Percentiles rank a stretch among this genome's conserved stretches.
These are phyloP conservation scores for Yueomyces sinensis DNA, from an alignment of 805 yeast genomes.

Conservation along the genomic window DNA sequence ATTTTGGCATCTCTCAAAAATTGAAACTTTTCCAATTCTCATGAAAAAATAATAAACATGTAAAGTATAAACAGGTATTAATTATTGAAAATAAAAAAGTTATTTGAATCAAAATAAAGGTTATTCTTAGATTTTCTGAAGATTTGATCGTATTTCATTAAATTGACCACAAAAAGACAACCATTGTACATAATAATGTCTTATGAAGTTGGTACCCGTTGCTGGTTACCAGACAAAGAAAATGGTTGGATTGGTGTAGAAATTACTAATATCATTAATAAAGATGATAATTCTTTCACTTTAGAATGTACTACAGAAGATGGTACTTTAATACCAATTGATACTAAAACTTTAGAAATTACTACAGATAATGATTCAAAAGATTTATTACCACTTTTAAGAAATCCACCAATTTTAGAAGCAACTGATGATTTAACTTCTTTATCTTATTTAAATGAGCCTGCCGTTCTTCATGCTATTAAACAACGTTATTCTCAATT, in stretches of 20 bases:
- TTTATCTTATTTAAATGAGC: slow-evolving; percentile 85
- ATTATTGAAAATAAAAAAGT: background rate
- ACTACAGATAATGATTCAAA: slow-evolving; percentile 5
- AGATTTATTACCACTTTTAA: slow-evolving; percentile 55
- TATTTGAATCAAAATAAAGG: too few relatives aligned
- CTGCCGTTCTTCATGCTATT: slow-evolving; percentile 91
- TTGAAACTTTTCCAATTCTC: too few relatives aligned
- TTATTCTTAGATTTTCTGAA: too few relatives aligned
- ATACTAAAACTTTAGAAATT: slow-evolving; percentile 25
- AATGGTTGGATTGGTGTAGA: slow-evolving; percentile 66
- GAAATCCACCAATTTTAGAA: slow-evolving; percentile 87
- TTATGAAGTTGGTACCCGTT: slow-evolving; percentile 49
- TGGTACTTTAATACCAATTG: slow-evolving; percentile 34
- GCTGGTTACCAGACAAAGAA: slow-evolving; percentile 63
- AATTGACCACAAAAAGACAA: too few relatives aligned
- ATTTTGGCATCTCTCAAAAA: too few relatives aligned
- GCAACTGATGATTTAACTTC: slow-evolving; percentile 91
- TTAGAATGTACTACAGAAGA: slow-evolving; percentile 41
- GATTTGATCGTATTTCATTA: too few relatives aligned
- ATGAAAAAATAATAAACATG: too few relatives aligned
- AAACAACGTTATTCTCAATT: slow-evolving; percentile 78
- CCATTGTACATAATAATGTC: too few relatives aligned
- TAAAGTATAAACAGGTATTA: too few relatives aligned
- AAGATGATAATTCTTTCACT: slow-evolving; percentile 33
- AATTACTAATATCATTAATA: slow-evolving; percentile 32